Base-by-base conservation (phyloP, 768 basidiomycete genomes). In the Suillus subluteus region DNA sequence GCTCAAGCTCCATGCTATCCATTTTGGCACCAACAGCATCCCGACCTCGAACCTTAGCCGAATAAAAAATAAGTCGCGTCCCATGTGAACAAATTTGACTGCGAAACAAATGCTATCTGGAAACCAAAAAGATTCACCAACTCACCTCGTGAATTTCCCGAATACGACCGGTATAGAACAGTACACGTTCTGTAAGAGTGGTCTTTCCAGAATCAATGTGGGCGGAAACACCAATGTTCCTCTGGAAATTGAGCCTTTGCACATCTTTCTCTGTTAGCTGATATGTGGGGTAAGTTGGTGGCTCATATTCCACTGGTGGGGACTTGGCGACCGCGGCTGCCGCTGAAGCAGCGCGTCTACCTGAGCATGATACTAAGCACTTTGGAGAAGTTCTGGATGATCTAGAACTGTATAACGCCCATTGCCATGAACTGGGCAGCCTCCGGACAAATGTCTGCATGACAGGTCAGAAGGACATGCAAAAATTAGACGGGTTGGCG, bases 1-100 rank as follows among this genome's bases (percentile, higher is more conserved):
- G 85, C 78, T 99, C 98, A 5, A 99, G 83, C 69, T 99, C 98
- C 98, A 99, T 99, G 71, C 91, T 94, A 79, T 99, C 98, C 98
- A 99, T 99, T 83, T 99, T 99, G 9, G 98, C 98, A 62, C 98
- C 98, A 23, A 99, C 96, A 37, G 91, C 89, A 77, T 99, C 98
- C 63, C 92, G 87, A 54, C 98, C 98, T 67, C 98, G 86, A 67
- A 97, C 94, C 92, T 94, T 72, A 15, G 66, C 4, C 48, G 18
- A 21, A 12, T 18, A 18, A 55, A 61, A 46, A 38, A 41, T 50
- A 21, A 66, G 56, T 18, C 26, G n/a, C 35, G 7, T 13, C 40
- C 44, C 30, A n/a, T 21, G n/a, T 9, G 67, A 62, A 58, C 67
- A 67, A n/a, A 63, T 32, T 62, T 52, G 26, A 61, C 15, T 15